Base-by-base conservation (phyloP, 345 rosid species). In the Excoecaria cochinchinensis region DNA sequence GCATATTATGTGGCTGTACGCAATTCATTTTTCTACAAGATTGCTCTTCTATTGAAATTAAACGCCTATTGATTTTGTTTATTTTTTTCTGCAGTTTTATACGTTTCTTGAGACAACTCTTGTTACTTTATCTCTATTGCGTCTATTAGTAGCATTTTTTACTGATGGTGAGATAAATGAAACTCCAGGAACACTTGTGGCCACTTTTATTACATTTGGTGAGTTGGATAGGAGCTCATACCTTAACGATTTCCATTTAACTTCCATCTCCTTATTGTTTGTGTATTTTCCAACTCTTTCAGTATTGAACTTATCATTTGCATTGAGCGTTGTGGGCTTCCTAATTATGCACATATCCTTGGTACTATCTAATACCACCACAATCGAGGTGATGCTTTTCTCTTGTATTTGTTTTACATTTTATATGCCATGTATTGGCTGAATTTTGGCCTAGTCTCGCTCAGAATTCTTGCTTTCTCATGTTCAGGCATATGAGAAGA, bases 81-180 rank as follows among this genome's bases (percentile, higher is more conserved):
- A 36, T 10, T 38, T 48, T 66, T 17, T 64, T 46, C 21, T 66
- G 76, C 79, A 80, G 83, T 67, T 76, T 59, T 80, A 80, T 72
- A 76, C 83, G 52, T 80, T 76, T 75, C 83, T 80, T 46, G 79
- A 75, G 76, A 80, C 83, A 65, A 59, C 83, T 65, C 79, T 80
- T 13, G 83, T 80, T 7, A 71, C 83, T 60, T 21, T 67, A 52
- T 75, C 76, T 14, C 59, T 80, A 51, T 67, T 80, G 63, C 79
- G 70, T 39, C 65, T 71, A 14, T 76, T 80, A 25, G 42, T 80
- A 57, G 73, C 76, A 31, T 80, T 80, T 72, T 75, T 80, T 40
- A 19, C 63, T 11, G 83, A 67, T 24, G 79, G 70, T 64, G 83
- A 76, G 58, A 53, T 71, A 65, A 42, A 39, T 48, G 83, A 60